Evolutionary conservation across 768 basidiomycete genomes (phyloP), one percentile per base, ranked within the genome.

Genomic region (Crassisporium funariophilum): DNA sequence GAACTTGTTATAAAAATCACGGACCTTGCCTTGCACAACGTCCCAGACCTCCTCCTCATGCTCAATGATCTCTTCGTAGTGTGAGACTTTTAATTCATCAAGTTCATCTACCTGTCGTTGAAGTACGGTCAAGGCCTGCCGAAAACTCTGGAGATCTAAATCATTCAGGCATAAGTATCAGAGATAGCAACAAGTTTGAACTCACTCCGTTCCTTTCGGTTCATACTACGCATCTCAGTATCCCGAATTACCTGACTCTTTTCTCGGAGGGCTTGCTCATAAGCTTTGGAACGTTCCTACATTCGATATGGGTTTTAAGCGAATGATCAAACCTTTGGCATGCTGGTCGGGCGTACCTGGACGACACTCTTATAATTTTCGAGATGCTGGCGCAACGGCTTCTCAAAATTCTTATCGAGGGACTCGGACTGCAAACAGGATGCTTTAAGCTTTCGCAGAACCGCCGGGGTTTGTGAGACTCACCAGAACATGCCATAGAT

Each of bases 21-120:
- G 24, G 54, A 88, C 88, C 75, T 95, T 95, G 52, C 76, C 81
- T 62, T 95, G 84, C 5, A 95, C 91, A 11, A 83, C 81, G 57
- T 94, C 84, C 95, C 95, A 98, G n/a, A 92, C 87, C 65, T 95
- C 86, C 56, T 95, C 91, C 68, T 97, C 94, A 56, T 94, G 93
- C 48, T 91, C 89, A 40, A 93, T 70, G 43, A 95, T 92, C 57
- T 92, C 86, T 53, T 86, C 80, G 59, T 98, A 95, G 68, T 98
- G 92, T 5, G 79, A 75, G 6, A 73, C 79, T 61, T 95, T 95
- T 46, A 98, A 71, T 44, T 82, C 82, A 66, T 98, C 94, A 2
- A 97, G 73, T 49, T 93, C 93, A 56, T 95, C 91, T 0, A 98
- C 92, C 65, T 95, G 92, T 31, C 83, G 75, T 56, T 95, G 94